A percentile compares a stretch with the other conserved stretches of the same genome.
Evolutionary conservation across 768 basidiomycete genomes (phyloP).

Genomic region (Phaffia australis): DNA sequence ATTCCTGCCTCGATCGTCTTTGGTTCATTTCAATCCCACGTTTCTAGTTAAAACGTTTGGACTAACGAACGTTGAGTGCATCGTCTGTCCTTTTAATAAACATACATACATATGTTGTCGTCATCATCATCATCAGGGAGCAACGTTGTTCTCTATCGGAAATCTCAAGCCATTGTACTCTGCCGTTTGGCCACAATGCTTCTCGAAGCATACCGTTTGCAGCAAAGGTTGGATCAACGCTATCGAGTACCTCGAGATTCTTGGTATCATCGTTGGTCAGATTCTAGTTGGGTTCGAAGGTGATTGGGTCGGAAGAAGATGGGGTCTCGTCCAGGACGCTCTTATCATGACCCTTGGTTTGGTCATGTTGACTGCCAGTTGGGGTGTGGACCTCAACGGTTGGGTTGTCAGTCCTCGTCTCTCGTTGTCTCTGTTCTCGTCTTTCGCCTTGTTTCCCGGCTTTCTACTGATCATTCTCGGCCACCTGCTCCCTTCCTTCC

Average conservation of each 20-base stretch:
- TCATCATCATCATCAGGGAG: slow-evolving; percentile 35
- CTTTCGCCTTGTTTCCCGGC: background rate
- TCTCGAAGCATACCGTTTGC: slow-evolving; percentile 35
- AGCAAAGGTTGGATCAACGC: slow-evolving; percentile 37
- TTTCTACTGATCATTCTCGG: background rate
- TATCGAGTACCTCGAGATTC: slow-evolving; percentile 38
- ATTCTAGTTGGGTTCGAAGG: slow-evolving; percentile 39
- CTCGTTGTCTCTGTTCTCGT: background rate
- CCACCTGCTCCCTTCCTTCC: background rate
- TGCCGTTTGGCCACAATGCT: slow-evolving; percentile 39
- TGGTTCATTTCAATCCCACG: too few relatives aligned
- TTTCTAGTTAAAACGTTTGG: background rate
- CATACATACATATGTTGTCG: slow-evolving; percentile 8
- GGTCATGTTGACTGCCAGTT: slow-evolving; percentile 42
- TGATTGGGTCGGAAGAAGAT: slow-evolving; percentile 41
- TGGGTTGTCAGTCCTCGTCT: slow-evolving; percentile 37
- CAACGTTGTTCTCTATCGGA: slow-evolving; percentile 42
- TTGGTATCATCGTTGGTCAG: slow-evolving; percentile 41
- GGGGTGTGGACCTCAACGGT: slow-evolving; percentile 38
- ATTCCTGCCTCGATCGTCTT: background rate
- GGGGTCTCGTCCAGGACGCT: slow-evolving; percentile 41
- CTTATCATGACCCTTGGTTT: slow-evolving; percentile 37
- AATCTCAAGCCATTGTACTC: slow-evolving; percentile 38
- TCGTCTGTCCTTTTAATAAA: background rate
- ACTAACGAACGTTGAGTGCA: background rate